Conservation (phyloP, 495 filamentous ascomycete genomes). For the Neurospora sp. region DNA sequence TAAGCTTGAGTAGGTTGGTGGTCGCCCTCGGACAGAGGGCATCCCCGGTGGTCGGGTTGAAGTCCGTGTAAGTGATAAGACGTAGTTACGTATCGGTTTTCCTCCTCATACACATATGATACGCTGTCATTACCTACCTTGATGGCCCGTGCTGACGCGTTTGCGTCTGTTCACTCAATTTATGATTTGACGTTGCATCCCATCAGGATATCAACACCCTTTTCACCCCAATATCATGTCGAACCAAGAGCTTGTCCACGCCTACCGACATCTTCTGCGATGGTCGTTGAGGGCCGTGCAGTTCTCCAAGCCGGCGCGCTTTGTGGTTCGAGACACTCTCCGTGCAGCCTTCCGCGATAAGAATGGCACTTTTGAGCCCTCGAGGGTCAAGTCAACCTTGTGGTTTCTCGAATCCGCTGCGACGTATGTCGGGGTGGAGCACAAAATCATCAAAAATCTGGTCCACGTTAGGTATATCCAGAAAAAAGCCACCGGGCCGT, state of each 20-base stretch:
- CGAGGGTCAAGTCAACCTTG: conserved; percentile 61
- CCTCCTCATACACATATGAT: not conserved
- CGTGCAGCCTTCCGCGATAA: conserved; percentile 61
- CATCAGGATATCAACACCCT: not conserved
- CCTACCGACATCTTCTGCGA: conserved; percentile 74
- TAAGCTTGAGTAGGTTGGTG: not conserved
- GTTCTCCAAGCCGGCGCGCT: conserved; percentile 68
- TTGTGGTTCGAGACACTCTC: conserved; percentile 52
- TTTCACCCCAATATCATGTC: conserved; percentile 12
- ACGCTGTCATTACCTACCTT: not conserved
- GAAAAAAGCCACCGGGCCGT: not conserved
- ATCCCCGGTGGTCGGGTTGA: not conserved
- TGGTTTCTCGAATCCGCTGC: conserved; percentile 67
- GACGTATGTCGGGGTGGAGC: conserved; percentile 59
- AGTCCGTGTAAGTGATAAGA: not conserved
- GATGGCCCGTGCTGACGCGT: not conserved
- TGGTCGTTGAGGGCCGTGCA: conserved; percentile 66
- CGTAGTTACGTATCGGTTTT: not conserved
- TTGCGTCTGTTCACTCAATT: not conserved
- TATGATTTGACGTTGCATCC: not conserved
- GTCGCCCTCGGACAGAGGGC: not conserved
- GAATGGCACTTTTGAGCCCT: conserved; percentile 43
- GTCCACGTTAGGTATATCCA: conserved; percentile 43
- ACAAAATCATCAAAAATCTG: conserved; percentile 69
- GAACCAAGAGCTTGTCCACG: conserved; percentile 45